Conservation (phyloP, 495 filamentous ascomycete genomes). For the Daldinia grandis region DNA sequence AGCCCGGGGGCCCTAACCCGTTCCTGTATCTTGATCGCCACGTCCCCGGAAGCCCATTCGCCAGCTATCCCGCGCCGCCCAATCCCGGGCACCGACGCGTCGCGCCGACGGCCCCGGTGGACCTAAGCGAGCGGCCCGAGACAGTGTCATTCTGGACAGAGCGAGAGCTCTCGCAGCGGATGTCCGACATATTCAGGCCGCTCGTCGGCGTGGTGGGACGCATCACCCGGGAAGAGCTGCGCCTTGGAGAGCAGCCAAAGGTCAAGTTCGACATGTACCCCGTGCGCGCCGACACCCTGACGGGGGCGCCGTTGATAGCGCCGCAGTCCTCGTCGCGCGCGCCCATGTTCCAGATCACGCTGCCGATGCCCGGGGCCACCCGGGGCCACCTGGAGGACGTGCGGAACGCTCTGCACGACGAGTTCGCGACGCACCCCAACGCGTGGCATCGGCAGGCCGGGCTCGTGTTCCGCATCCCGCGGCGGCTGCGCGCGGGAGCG, state of each 20-base stretch:
- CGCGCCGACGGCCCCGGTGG: not conserved
- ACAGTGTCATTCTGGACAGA: not conserved
- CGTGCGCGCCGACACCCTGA: not conserved
- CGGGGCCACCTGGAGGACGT: not conserved
- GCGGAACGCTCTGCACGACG: slow-evolving; percentile 1
- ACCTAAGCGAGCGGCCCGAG: slow-evolving; percentile 1
- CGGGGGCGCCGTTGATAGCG: not conserved
- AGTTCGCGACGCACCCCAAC: not conserved
- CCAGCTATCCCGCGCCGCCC: not conserved
- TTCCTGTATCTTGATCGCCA: not conserved
- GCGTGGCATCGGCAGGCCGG: slow-evolving; percentile 26
- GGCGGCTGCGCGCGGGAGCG: not conserved
- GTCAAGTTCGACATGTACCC: slow-evolving; percentile 35
- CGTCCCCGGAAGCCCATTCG: not conserved
- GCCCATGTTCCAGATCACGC: slow-evolving; percentile 28
- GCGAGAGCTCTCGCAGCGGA: not conserved
- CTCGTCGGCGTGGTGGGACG: slow-evolving; percentile 12
- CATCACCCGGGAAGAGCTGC: not conserved
- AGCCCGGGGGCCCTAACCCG: not conserved
- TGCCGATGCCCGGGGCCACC: not conserved
- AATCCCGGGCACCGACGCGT: not conserved
- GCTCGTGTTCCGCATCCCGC: slow-evolving; percentile 18
- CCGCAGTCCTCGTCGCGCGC: not conserved
- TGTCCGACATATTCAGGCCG: slow-evolving; percentile 7
- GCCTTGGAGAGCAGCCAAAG: not conserved